These are phyloP conservation scores for Astragalus glycyphyllos DNA, from an alignment of 306 rosid species.

Conservation along the genomic window DNA sequence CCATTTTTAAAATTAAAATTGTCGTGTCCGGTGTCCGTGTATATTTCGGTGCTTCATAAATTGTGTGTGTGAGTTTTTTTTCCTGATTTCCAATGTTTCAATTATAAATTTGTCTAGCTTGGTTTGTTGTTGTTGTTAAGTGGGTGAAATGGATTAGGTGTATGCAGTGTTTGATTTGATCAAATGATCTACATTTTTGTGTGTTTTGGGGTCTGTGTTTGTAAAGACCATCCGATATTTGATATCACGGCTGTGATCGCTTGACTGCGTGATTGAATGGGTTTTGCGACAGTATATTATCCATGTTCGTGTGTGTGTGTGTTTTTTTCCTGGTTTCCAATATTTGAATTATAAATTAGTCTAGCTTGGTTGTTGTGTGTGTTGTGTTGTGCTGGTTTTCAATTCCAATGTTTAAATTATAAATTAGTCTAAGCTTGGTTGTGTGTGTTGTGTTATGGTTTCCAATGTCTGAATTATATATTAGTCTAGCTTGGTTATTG, in stretches of 20 bases:
- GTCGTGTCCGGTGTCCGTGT: no score
- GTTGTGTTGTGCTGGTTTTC: slow-evolving; percentile 8
- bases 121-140: neutral
- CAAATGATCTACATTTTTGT: no score
- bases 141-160: no score
- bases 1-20: no score
- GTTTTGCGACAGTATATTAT: no score
- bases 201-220: no score
- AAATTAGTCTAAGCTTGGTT: slow-evolving; percentile 20
- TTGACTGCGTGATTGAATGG: no score
- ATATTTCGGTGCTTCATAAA: no score
- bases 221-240: no score
- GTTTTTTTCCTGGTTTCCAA: slow-evolving; percentile 31
- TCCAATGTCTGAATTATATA: slow-evolving; percentile 39
- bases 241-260: no score
- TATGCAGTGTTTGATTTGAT: no score
- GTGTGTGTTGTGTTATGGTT: slow-evolving; percentile 22
- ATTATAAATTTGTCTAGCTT: slow-evolving; percentile 33
- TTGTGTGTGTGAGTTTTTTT: neutral
- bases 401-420: slow-evolving; percentile 34
- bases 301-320: neutral
- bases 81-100: slow-evolving; percentile 37
- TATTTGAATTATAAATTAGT: slow-evolving; percentile 38
- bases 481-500: slow-evolving; percentile 17
- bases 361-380: slow-evolving; percentile 1